Evolutionary conservation across 2,329 filamentous ascomycete genomes (phyloP), one percentile per base, ranked within the genome.

Genomic region (Stromatinia cepivora): DNA sequence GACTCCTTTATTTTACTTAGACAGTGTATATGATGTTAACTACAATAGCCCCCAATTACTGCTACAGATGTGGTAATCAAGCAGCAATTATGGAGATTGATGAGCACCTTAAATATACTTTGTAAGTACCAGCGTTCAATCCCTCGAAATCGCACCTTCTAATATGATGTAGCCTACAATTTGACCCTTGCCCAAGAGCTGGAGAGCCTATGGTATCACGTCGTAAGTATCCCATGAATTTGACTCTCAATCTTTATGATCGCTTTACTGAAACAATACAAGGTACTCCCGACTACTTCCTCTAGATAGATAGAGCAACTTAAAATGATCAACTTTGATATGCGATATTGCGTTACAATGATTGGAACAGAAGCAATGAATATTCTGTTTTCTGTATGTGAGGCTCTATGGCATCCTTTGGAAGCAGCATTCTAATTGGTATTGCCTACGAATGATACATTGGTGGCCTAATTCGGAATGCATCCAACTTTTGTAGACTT

Each of bases 31-130:
- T 62, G 25, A 59, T 48, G 66, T 78, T 81, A 74, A 81, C 73
- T 34, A 66, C 72, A 56, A 36, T 78, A 89, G 92, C 92, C 67
- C 92, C 92, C 73, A 94, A 94, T 81, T 99, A 99, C 86, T 99
- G 94, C 85, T 98, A 99, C 86, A 89, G 95, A 81, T 99, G 95
- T 79, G 95, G 95, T 79, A 99, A 99, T 82, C 95, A 98, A 82
- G 95, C 95, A 69, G 95, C 95, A n/a, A 98, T 99, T 81, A 99
- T 99, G 95, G 95, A 98, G 83, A 99, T 99, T 81, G 95, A 98
- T 75, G 95, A 99, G 83, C 94, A 98, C 81, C 84, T 99, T 79
- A 98, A 99, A 85, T 99, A 98, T 83, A 98, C 95, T 78, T 98
- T 99, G 94, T 97, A 87, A 82, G 93, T 89, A 58, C n/a, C 45